Evolutionary conservation across 163 green algal species (phyloP).

Genomic region (Chlamydomonas reinhardtii): DNA sequence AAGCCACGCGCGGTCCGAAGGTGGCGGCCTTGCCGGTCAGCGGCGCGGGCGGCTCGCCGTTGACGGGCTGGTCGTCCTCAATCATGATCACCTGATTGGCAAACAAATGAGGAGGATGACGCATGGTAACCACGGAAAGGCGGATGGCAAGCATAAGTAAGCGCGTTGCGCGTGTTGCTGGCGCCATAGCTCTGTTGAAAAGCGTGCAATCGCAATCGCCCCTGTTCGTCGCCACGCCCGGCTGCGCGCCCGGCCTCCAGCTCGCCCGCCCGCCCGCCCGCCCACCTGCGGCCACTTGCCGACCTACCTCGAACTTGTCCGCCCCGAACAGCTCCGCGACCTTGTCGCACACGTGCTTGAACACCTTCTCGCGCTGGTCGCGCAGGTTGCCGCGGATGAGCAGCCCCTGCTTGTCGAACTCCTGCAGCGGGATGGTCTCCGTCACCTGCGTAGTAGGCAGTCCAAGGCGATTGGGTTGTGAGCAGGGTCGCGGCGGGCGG

Average conservation of each 20-base stretch:
- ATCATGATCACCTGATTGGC: constrained; percentile 73
- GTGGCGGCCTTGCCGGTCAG: constrained; percentile 50
- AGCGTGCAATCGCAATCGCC: too few relatives aligned
- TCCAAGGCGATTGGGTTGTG: too few relatives aligned
- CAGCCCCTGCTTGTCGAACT: constrained; percentile 59
- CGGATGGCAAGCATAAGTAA: too few relatives aligned
- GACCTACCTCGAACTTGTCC: constrained; percentile 81
- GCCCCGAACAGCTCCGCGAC: constrained; percentile 76
- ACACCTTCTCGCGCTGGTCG: constrained; percentile 67
- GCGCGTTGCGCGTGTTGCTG: too few relatives aligned
- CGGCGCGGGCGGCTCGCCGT: constrained; percentile 17
- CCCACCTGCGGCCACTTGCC: too few relatives aligned
- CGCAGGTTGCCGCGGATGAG: constrained; percentile 88
- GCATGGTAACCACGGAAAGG: too few relatives aligned
- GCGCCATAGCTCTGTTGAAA: too few relatives aligned
- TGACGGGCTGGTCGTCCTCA: constrained; percentile 71
- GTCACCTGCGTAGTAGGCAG: constrained; percentile 58
- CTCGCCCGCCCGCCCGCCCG: too few relatives aligned
- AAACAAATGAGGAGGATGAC: too few relatives aligned
- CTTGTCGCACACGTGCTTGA: constrained; percentile 66
- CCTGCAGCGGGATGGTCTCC: constrained; percentile 64
- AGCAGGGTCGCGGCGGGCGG: too few relatives aligned
- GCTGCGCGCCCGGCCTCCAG: too few relatives aligned
- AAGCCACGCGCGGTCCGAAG: constrained; percentile 70
- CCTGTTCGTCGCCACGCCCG: too few relatives aligned